Evolutionary conservation across 2,329 filamentous ascomycete genomes (phyloP).

Genomic region (Arthrobotrys musiformis): DNA sequence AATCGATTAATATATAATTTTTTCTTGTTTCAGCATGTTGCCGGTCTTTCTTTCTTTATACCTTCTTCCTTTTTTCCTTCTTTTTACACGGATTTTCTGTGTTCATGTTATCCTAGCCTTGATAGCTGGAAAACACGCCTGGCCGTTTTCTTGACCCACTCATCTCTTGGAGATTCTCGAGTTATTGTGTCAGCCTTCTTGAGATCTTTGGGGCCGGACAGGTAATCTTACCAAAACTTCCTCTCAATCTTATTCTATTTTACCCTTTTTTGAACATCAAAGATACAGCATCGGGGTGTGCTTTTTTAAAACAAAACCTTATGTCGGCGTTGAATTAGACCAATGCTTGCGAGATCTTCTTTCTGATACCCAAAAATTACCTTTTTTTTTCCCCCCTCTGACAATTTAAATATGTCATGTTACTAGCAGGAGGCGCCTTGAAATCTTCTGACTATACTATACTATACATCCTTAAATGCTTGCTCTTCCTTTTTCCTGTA

Average conservation of each 20-base stretch:
- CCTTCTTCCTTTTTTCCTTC: not conserved
- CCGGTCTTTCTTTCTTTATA: slow-evolving; percentile 11
- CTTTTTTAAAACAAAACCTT: slow-evolving; percentile 14
- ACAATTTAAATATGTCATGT: no score
- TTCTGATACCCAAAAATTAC: slow-evolving; percentile 43
- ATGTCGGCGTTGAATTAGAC: slow-evolving; percentile 55
- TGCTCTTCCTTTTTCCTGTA: not conserved
- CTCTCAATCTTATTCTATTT: slow-evolving; percentile 52
- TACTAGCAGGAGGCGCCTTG: slow-evolving; percentile 25
- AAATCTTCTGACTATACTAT: slow-evolving; percentile 42
- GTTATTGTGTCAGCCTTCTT: slow-evolving; percentile 29
- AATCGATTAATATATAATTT: slow-evolving; percentile 18
- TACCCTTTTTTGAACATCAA: slow-evolving; percentile 14
- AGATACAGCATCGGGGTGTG: slow-evolving; percentile 2
- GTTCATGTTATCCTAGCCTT: slow-evolving; percentile 48
- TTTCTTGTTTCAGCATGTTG: slow-evolving; percentile 22
- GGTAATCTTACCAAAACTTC: slow-evolving; percentile 40
- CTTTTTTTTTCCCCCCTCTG: no score
- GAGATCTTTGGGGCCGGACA: slow-evolving; percentile 28
- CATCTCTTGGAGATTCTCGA: slow-evolving; percentile 35
- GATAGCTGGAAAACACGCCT: slow-evolving; percentile 22
- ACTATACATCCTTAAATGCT: slow-evolving; percentile 10
- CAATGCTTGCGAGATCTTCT: slow-evolving; percentile 36
- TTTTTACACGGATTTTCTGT: slow-evolving; percentile 2
- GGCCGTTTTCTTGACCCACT: slow-evolving; percentile 1